These are phyloP conservation scores for Phytopythium montanum DNA, from an alignment of 352 stramenopile species.

Conservation along the genomic window DNA sequence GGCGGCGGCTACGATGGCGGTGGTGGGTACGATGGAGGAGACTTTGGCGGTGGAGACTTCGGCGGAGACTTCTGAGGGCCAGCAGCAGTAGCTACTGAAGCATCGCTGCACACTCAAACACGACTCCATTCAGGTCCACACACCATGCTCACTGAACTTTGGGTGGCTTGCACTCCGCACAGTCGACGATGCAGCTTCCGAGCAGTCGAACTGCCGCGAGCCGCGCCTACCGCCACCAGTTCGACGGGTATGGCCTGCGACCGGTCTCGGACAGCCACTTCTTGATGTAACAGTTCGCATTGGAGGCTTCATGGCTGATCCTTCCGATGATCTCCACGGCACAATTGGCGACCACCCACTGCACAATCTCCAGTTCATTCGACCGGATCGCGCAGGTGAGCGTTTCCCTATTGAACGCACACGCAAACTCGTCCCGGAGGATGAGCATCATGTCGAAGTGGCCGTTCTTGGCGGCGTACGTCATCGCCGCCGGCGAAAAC, in stretches of 20 bases:
- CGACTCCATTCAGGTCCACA: too few species aligned
- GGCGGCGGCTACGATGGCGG: slow-evolving; percentile 13
- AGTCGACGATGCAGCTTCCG: not conserved
- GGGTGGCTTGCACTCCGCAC: not conserved
- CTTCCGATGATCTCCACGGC: not conserved
- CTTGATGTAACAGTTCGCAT: slow-evolving; percentile 11
- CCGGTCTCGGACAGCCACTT: not conserved
- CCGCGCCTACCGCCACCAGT: not conserved
- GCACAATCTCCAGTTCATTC: not conserved
- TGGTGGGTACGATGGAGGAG: slow-evolving; percentile 14
- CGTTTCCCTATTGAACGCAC: not conserved
- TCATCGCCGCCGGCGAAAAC: not conserved
- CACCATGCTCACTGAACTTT: not conserved
- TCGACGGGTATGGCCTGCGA: not conserved
- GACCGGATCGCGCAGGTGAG: not conserved
- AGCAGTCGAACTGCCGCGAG: too few species aligned
- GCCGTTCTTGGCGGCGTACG: not conserved
- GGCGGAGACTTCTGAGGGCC: slow-evolving; percentile 20
- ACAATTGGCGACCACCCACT: not conserved
- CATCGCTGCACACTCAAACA: too few species aligned
- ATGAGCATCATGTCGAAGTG: slow-evolving; percentile 9
- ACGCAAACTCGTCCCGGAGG: not conserved
- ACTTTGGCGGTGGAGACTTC: slow-evolving; percentile 18
- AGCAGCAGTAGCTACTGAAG: too few species aligned
- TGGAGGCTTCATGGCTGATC: not conserved